A percentile compares a stretch with the other conserved stretches of the same genome.
These are phyloP conservation scores for Penicillium sclerotigenum DNA, from an alignment of 2,329 filamentous ascomycete species.

Conservation along the genomic window DNA sequence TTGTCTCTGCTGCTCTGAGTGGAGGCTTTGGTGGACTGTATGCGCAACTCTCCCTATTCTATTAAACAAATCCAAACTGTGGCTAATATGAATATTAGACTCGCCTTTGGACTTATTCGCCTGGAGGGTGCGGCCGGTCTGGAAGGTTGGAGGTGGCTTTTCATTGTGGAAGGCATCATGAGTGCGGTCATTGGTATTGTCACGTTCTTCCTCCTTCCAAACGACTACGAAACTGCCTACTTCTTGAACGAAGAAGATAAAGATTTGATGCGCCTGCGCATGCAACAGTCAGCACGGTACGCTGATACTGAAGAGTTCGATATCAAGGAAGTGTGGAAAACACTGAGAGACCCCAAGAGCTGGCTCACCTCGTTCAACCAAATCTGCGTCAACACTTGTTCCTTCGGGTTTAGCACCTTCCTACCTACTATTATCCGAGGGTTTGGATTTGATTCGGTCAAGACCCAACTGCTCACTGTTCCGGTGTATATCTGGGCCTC, in stretches of 20 bases:
- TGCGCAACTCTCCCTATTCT: neutral
- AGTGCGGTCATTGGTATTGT: conserved; percentile 38
- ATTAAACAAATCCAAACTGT: neutral
- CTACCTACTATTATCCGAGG: conserved; percentile 50
- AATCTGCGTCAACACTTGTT: conserved; percentile 45
- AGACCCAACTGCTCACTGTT: conserved; percentile 22
- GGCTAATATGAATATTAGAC: neutral
- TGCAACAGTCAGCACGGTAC: conserved; percentile 40
- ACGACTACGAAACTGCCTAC: conserved; percentile 42
- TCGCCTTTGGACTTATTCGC: conserved; percentile 32
- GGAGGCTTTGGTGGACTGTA: conserved; percentile 25
- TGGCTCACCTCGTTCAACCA: conserved; percentile 37
- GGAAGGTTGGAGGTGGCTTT: conserved; percentile 45
- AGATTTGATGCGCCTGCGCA: conserved; percentile 45
- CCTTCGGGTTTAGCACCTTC: conserved; percentile 52
- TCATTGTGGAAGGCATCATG: conserved; percentile 46
- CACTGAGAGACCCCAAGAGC: conserved; percentile 11
- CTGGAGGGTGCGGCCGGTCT: conserved; percentile 42
- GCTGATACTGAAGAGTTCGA: conserved; percentile 45
- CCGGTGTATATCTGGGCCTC: conserved; percentile 17
- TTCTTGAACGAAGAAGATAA: conserved; percentile 47
- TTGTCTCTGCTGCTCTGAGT: conserved; percentile 21
- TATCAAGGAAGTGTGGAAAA: conserved; percentile 13
- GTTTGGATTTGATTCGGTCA: conserved; percentile 45
- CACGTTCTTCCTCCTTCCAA: conserved; percentile 46